Evolutionary conservation across 148 eudicot genomes (phyloP).

Genomic region (Dysphania ambrosioides): DNA sequence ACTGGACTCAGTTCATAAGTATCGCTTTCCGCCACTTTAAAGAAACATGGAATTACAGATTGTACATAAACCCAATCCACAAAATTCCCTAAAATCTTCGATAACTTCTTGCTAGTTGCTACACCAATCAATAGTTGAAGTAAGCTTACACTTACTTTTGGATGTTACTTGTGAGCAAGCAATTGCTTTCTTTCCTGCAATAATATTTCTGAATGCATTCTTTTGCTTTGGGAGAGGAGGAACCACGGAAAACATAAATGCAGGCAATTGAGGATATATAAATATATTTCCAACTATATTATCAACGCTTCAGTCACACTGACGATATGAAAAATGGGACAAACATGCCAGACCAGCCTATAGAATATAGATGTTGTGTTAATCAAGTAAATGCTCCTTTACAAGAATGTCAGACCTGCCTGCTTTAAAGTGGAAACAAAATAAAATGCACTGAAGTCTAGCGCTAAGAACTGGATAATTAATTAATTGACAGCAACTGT

Average conservation of each 20-base stretch:
- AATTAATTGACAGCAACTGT: neutral
- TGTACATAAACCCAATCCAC: neutral
- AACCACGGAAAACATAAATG: too few relatives aligned
- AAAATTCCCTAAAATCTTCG: neutral
- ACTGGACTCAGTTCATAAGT: neutral
- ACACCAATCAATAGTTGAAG: neutral
- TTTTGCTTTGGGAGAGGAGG: too few relatives aligned
- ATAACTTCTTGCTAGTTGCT: neutral
- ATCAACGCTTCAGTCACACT: neutral
- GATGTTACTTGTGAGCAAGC: neutral
- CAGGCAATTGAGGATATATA: constrained; percentile 1
- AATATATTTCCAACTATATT: neutral
- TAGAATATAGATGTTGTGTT: neutral
- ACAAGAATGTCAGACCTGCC: neutral
- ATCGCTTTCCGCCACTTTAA: neutral
- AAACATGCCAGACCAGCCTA: constrained; percentile 6
- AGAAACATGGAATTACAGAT: neutral
- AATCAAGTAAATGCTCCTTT: constrained; percentile 8
- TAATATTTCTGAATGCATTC: too few relatives aligned
- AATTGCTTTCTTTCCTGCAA: neutral
- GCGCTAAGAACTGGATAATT: neutral
- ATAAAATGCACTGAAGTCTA: neutral
- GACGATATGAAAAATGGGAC: neutral
- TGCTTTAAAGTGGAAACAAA: neutral
- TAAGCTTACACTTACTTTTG: neutral